Evolutionary conservation across 1,284 basidiomycete species (phyloP).

Genomic region (Cutaneotrichosporon cutaneum): DNA sequence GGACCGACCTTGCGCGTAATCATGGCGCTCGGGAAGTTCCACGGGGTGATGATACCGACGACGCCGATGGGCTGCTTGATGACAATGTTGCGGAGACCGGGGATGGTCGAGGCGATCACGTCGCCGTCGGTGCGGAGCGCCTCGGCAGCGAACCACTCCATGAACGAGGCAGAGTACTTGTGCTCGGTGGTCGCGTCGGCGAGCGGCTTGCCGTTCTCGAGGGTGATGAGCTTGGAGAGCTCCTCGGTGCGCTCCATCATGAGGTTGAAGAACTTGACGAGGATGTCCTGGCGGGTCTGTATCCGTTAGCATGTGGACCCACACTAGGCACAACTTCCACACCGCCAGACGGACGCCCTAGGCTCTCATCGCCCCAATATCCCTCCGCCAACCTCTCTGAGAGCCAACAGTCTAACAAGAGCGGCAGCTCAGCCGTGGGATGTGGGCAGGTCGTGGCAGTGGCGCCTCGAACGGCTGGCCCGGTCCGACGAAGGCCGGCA

Average conservation of each 20-base stretch:
- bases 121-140: constrained; percentile 62
- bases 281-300: constrained; percentile 65
- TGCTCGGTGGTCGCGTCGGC: constrained; percentile 77
- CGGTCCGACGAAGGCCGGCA: too few relatives aligned
- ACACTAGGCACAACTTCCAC: too few relatives aligned
- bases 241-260: constrained; percentile 80
- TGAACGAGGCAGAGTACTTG: constrained; percentile 73
- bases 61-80: constrained; percentile 60
- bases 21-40: constrained; percentile 76
- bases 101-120: constrained; percentile 72
- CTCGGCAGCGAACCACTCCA: constrained; percentile 83
- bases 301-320: not conserved
- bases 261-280: constrained; percentile 68
- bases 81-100: constrained; percentile 72
- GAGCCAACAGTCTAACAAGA: too few relatives aligned
- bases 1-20: constrained; percentile 59
- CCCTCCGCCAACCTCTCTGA: too few relatives aligned
- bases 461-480: too few relatives aligned
- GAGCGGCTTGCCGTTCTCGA: constrained; percentile 88
- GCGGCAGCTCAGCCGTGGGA: too few relatives aligned
- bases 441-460: too few relatives aligned
- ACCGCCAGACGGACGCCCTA: too few relatives aligned
- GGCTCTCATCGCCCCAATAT: too few relatives aligned
- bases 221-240: constrained; percentile 73
- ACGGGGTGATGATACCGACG: constrained; percentile 49